Conservation (phyloP, 257 asterid genomes). For the Solanum rostratum region DNA sequence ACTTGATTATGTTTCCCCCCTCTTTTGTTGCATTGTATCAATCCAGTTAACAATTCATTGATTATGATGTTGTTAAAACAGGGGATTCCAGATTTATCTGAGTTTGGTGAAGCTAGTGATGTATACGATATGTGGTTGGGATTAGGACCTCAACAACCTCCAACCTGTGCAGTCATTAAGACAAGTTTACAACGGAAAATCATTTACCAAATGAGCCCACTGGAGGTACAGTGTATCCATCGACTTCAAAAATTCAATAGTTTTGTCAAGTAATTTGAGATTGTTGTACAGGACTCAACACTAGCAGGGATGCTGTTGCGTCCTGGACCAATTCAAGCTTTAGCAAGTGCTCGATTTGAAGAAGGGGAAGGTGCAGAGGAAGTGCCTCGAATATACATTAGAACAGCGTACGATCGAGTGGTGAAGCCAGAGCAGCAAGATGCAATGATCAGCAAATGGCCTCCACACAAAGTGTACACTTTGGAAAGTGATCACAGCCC, state of each 20-base stretch:
- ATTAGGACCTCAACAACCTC: conserved; percentile 40
- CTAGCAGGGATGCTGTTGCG: conserved; percentile 45
- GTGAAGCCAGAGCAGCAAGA: conserved; percentile 52
- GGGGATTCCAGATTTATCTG: conserved; percentile 53
- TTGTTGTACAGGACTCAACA: conserved; percentile 29
- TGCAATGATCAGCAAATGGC: conserved; percentile 58
- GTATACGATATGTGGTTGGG: conserved; percentile 37
- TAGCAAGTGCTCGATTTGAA: conserved; percentile 25
- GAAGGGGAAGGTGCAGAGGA: conserved; percentile 13
- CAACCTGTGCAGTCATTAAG: conserved; percentile 26
- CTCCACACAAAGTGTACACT: conserved; percentile 33
- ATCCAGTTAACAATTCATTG: not conserved
- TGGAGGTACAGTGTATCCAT: conserved; percentile 21
- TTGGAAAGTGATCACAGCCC: conserved; percentile 64
- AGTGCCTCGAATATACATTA: conserved; percentile 44
- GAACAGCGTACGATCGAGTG: conserved; percentile 32
- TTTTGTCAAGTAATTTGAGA: not conserved
- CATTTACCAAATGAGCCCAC: conserved; percentile 41
- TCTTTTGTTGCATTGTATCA: not conserved
- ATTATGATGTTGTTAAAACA: not conserved
- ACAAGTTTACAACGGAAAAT: conserved; percentile 31
- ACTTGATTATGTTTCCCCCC: not conserved
- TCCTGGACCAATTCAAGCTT: conserved; percentile 53
- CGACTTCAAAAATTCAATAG: conserved; percentile 17
- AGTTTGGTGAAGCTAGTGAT: conserved; percentile 29